Percentiles rank a stretch among this genome's conserved stretches.
Conservation (phyloP, 208 protist genomes). For the Naegleria fowleri region DNA sequence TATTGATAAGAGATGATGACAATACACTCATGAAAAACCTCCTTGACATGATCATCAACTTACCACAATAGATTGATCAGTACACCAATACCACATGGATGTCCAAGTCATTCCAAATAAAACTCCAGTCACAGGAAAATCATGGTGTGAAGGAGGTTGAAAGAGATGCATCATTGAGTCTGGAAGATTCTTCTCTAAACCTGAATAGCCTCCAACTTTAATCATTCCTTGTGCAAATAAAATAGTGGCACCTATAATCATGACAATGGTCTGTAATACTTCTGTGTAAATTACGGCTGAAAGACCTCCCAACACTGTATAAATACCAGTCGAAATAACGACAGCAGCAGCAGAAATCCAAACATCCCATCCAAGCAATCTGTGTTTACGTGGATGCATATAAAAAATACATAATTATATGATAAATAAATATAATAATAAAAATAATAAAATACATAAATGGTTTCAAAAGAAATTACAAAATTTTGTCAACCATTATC, state of each 20-base stretch:
- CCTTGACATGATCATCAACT: too few relatives aligned
- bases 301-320: constrained; percentile 42
- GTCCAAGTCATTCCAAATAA: constrained; percentile 34
- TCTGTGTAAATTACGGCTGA: constrained; percentile 46
- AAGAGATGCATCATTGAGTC: constrained; percentile 37
- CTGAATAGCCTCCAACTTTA: constrained; percentile 33
- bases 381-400: neutral
- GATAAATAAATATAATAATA: too few relatives aligned
- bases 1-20: too few relatives aligned
- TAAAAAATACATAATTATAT: too few relatives aligned
- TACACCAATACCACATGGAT: constrained; percentile 46
- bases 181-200: constrained; percentile 30
- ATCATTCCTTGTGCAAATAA: constrained; percentile 33
- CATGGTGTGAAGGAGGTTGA: constrained; percentile 26
- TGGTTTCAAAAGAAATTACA: too few relatives aligned
- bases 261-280: constrained; percentile 44
- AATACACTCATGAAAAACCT: too few relatives aligned
- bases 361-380: neutral
- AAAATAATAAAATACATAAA: too few relatives aligned
- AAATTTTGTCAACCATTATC: too few relatives aligned
- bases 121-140: constrained; percentile 42
- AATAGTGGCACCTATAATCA: constrained; percentile 35
- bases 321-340: neutral
- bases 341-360: neutral
- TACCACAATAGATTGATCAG: constrained; percentile 44